Evolutionary conservation across 2,329 filamentous ascomycete genomes (phyloP).

Genomic region (Aspergillus eucalypticola): DNA sequence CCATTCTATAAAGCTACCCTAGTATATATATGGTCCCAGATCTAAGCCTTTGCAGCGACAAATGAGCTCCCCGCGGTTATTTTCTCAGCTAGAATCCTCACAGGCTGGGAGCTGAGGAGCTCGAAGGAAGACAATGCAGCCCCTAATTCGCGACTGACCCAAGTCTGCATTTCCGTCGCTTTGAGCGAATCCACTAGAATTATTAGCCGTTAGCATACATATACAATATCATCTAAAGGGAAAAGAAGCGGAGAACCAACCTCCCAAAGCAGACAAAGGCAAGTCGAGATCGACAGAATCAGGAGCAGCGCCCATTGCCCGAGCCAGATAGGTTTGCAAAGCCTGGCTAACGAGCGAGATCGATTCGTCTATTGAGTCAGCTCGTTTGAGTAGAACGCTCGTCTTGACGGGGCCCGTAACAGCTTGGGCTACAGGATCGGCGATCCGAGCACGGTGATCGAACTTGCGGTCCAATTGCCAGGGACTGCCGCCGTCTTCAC

Average conservation of each 20-base stretch:
- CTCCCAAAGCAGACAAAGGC: conserved; percentile 24
- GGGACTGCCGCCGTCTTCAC: conserved; percentile 13
- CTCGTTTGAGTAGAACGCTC: background rate
- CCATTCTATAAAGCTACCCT: too few species aligned
- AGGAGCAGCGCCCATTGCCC: conserved; percentile 23
- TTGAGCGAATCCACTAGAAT: conserved; percentile 23
- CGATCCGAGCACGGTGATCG: conserved; percentile 19
- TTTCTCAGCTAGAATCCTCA: conserved; percentile 21
- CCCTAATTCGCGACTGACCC: conserved; percentile 23
- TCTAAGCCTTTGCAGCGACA: conserved; percentile 1
- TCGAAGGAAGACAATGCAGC: conserved; percentile 25
- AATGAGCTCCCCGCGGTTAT: conserved; percentile 22
- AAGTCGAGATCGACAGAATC: conserved; percentile 24
- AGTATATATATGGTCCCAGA: too few species aligned
- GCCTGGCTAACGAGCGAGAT: background rate
- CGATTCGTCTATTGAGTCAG: background rate
- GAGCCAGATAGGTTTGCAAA: conserved; percentile 22
- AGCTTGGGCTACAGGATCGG: background rate
- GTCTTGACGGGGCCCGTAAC: background rate
- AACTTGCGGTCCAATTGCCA: conserved; percentile 26
- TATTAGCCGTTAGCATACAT: background rate
- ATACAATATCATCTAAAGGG: background rate
- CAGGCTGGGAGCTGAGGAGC: conserved; percentile 24
- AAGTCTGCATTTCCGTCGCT: conserved; percentile 24
- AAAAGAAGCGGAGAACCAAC: background rate